Base-by-base conservation (phyloP, 2,329 filamentous ascomycete genomes). In the Beauveria sp. region DNA sequence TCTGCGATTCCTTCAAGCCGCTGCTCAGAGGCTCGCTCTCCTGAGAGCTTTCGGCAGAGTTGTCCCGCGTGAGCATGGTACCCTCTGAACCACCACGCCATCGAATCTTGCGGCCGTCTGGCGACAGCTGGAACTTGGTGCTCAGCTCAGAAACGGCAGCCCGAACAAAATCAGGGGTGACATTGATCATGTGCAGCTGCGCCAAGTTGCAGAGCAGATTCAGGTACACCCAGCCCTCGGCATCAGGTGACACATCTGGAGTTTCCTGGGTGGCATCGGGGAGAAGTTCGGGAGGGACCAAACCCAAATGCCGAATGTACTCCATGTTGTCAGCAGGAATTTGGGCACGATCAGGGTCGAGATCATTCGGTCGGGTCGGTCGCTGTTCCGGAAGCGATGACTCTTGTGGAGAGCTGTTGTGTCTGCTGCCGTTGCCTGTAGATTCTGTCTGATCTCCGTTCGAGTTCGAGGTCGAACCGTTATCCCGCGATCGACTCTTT, bases 161-260 rank as follows among this genome's bases (percentile, higher is more conserved):
- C 62, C 89, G 86, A 45, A 95, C 86, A 67, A 93, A 93, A 30
- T 88, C 85, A 0, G 87, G 81, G 0, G 91, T 92, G 1, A 96
- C 90, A 62, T 91, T 93, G 66, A 95, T 81, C 0, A 92, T 93
- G 67, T 96, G 91, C 20, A 96, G 76, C 73, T 96, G 91, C 0
- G 91, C 91, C 78, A 96, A 82, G 68, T 88, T 92, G 70, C 87
- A 86, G 1, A 96, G 79, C 1, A 96, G 75, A 66, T 95, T 95
- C 7, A 95, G 75, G 67, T 93, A 93, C 0, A 93, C 85, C 90
- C 90, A 95, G 5, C 89, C 89, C 28, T 91, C 86, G 0, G 79
- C 78, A 60, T 88, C 86, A 0, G 86, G 80, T 16, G 81, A 79
- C 12, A 85, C 82, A 57, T 85, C 79, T 2, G 73, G 56, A 1